Base-by-base conservation (phyloP, 2,329 filamentous ascomycete species). In the Chrysoporthe puriensis region DNA sequence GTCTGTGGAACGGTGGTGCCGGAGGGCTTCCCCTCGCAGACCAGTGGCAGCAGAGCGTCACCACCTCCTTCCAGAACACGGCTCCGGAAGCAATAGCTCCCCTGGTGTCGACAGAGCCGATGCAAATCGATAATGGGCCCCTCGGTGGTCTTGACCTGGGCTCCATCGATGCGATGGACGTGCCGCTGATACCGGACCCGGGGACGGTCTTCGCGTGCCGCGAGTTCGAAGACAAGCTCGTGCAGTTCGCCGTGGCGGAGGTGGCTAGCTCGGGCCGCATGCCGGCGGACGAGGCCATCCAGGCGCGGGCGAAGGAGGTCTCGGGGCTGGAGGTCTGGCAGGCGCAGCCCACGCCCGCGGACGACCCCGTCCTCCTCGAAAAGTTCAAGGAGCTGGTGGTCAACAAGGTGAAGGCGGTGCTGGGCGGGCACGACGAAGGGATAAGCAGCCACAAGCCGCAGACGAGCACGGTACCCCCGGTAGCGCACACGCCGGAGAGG, bases 161-260 rank as follows among this genome's bases (percentile, higher is more conserved):
- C 18, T 18, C 54, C 11, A 7, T 42, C 34, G 34, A 44, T 3
- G 46, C 54, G 7, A 57, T 60, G 18, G 32, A 64, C 13, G 16
- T 52, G 13, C 54, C 5, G 32, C 43, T 44, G 13, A 63, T 26
- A 11, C 60, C 42, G 11, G 34, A 36, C 13, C 40, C 84, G 0
- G 83, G 85, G 0, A 75, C 76, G 9, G 80, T 89, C 0, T 89
- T 90, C 74, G 88, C 85, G 75, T 86, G 84, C 21, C 79, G 85
- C 7, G 85, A 88, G 72, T 79, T 90, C 32, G 87, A 89, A 74
- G 77, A 74, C n/a, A 85, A 83, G 2, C 77, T 90, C 16, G 74
- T 79, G 13, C 79, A 81, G 21, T 86, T 83, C 70, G 84, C 86
- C 6, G 76, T 79, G 42, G 73, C 75, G 2, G 76, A 82, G 69